Percentiles rank a stretch among this genome's conserved stretches.
These are phyloP conservation scores for Hirschioporus abietinus DNA, from an alignment of 768 basidiomycete species.

Conservation along the genomic window DNA sequence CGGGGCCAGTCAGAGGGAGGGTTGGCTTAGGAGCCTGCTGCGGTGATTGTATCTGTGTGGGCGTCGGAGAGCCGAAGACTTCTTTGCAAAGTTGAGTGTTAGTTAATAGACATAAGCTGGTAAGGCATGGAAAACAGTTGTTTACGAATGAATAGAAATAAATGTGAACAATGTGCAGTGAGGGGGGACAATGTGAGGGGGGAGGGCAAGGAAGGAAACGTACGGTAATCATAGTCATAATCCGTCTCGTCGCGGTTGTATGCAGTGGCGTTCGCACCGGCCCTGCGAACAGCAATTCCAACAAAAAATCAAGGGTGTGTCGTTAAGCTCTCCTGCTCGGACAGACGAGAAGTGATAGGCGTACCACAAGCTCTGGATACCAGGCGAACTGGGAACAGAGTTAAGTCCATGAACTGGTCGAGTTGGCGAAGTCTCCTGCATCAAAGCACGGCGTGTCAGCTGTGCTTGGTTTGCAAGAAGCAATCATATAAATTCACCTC, in stretches of 20 bases:
- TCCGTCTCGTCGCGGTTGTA: not conserved
- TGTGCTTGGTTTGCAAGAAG: not conserved
- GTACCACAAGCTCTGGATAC: not conserved
- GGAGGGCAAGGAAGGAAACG: not conserved
- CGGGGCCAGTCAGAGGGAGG: not conserved
- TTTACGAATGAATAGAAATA: not conserved
- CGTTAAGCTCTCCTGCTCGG: not conserved
- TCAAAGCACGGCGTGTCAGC: not conserved
- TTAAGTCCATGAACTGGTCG: not conserved
- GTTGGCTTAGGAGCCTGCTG: not conserved
- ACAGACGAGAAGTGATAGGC: not conserved
- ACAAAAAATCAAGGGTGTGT: not conserved
- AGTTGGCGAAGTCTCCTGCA: not conserved
- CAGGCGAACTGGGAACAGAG: not conserved
- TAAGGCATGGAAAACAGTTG: not conserved
- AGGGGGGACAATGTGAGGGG: not conserved
- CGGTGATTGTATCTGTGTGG: not conserved
- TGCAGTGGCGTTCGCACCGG: not conserved
- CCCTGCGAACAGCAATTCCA: not conserved
- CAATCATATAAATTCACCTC: not conserved
- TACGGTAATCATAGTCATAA: not conserved
- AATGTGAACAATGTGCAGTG: not conserved
- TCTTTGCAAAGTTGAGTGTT: not conserved
- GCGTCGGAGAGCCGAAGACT: conserved; percentile 1
- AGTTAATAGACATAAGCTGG: not conserved